Base-by-base conservation (phyloP, 2,329 filamentous ascomycete species). In the Thielaviopsis ethacetica region DNA sequence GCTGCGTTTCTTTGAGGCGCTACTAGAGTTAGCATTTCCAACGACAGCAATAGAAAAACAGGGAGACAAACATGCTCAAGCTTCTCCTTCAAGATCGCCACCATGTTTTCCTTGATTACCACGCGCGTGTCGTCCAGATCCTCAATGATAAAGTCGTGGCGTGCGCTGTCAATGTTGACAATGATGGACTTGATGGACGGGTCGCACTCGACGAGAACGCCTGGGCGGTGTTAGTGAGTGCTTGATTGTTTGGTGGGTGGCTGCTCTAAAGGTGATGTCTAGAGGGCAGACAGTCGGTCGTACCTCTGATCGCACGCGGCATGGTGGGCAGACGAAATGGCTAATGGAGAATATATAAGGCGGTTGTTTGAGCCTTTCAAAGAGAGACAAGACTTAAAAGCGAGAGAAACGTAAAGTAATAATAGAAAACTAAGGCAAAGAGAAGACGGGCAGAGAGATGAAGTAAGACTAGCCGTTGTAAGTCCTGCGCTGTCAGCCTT, bases 121-220 rank as follows among this genome's bases (percentile, higher is more conserved):
- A 89, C 75, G 60, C 85, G 83, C 68, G 86, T 80, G 61, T 91
- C 86, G 70, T 91, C 86, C 1, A 91, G 78, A 63, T 90, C 85
- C 65, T 90, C 85, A 62, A 90, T 86, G 67, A 91, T 86, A 68
- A 82, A 88, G 63, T 84, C 82, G 70, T 90, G 82, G 64, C 78
- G 77, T 60, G 80, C 75, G 65, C 75, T 79, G 70, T 91, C 84
- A 64, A 91, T 86, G 66, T 83, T 86, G 65, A 87, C 76, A 66
- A 91, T 85, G 74, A 91, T 89, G 63, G 87, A 86, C 71, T 90
- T 91, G 77, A 91, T 90, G 52, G 85, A 88, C n/a, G 87, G 84
- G 68, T 91, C 87, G 71, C 85, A 89, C 70, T 89, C 82, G 70
- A 91, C 82, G 63, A 91, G 78, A 27, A 88, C 83, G 62, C 86